Base-by-base conservation (phyloP, 176 grass and related monocot genomes). In the Eragrostis nindensis region DNA sequence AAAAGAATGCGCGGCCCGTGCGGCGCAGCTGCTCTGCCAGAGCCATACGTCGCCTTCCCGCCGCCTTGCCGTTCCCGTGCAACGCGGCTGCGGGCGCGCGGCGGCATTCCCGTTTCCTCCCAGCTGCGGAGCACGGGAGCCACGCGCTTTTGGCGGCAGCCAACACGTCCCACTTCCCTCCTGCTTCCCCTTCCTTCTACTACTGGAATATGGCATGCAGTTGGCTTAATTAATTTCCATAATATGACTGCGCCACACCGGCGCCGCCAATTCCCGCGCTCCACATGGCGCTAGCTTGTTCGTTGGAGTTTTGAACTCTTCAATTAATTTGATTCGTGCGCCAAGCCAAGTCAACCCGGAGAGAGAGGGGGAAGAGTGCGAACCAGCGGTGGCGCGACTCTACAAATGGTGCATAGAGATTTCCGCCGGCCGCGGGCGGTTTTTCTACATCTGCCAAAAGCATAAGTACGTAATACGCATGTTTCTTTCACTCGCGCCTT, bases 341-440 rank as follows among this genome's bases (percentile, higher is more conserved):
- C 5, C 21, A 11, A 43, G 14, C 76, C 59, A 73, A 21, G 46
- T 80, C 84, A 43, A 45, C 45, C 24, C 57, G 24, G 38, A 9
- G 7, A 7, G 6, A 5, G 25, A 9, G 12, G n/a, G n/a, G n/a
- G n/a, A n/a, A n/a, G n/a, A n/a, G n/a, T n/a, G n/a, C 17, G 2
- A 15, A 3, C 71, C 1, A 18, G 62, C 5, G 29, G 13, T 79
- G 62, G 62, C 62, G 54, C 7, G 62, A 39, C 18, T 24, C 57
- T 26, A 8, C 76, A 74, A n/a, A 66, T 79, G 75, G 83, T 29
- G 75, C 83, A 54, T 30, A 62, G 79, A 45, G 46, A 56, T 73
- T 22, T 43, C 59, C 61, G 76, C 84, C 84, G 84, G 84, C 84
- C 59, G 2, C 36, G 76, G 84, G 56, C 76, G 84, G 84, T 57